These are phyloP conservation scores for Aspergillus sp. DNA, from an alignment of 2,329 filamentous ascomycete genomes.

Conservation along the genomic window DNA sequence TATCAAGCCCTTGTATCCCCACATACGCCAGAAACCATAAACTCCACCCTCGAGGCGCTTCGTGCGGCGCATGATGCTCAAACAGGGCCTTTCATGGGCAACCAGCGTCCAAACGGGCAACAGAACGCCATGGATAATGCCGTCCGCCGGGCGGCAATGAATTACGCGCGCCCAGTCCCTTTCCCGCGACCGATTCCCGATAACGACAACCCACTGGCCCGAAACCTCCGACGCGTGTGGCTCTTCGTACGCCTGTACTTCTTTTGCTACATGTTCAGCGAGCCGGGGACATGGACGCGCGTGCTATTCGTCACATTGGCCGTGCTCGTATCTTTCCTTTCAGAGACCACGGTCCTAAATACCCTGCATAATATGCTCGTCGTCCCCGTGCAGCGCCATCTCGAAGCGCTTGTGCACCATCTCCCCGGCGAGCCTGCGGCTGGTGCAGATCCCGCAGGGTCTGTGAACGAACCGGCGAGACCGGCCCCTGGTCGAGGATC, in stretches of 20 bases:
- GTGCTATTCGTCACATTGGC: constrained; percentile 39
- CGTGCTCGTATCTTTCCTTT: constrained; percentile 39
- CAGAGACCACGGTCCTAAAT: constrained; percentile 40
- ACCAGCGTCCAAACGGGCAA: constrained; percentile 7
- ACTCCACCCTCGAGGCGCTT: constrained; percentile 12
- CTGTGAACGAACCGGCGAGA: constrained; percentile 8
- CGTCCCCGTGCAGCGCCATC: constrained; percentile 42
- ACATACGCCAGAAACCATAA: constrained; percentile 24
- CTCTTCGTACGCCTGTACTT: constrained; percentile 58
- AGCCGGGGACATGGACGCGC: constrained; percentile 47
- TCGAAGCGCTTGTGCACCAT: constrained; percentile 42
- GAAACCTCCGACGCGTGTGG: constrained; percentile 52
- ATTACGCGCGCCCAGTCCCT: constrained; percentile 26
- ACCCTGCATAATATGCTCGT: constrained; percentile 35
- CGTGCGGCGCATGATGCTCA: constrained; percentile 11
- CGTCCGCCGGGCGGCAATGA: constrained; percentile 32
- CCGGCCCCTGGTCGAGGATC: constrained; percentile 5
- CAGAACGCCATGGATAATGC: constrained; percentile 27
- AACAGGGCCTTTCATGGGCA: not conserved
- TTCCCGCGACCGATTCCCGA: constrained; percentile 24
- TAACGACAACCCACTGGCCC: constrained; percentile 37
- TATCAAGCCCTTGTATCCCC: constrained; percentile 47
- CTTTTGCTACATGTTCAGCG: constrained; percentile 59
- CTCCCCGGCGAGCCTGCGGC: constrained; percentile 21
- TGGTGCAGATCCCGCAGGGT: not conserved